A percentile compares a stretch with the other conserved stretches of the same genome.
phyloP scores from a whole-genome alignment of 164 flowering plant genomes.

The Vitis rupestris region DNA sequence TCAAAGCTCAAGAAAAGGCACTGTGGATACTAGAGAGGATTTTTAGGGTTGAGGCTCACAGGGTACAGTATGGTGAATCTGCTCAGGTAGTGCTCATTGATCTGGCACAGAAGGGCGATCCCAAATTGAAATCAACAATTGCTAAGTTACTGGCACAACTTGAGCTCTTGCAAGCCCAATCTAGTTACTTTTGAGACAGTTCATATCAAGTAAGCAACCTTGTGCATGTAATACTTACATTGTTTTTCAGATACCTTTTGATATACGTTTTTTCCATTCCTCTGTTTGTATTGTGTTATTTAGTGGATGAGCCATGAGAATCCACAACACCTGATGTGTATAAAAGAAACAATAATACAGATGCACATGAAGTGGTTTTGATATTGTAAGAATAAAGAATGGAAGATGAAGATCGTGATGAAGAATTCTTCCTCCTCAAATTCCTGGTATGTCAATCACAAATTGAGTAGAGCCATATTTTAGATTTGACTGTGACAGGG shows the following conservation, averaged over 20 bases:
- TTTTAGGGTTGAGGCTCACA: conserved; percentile 50
- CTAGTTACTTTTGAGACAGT: conserved; percentile 63
- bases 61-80: conserved; percentile 53
- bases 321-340: too few relatives aligned
- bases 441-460: too few relatives aligned
- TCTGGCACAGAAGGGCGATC: conserved; percentile 71
- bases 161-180: conserved; percentile 75
- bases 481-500: too few relatives aligned
- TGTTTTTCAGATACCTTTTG: neutral
- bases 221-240: too few relatives aligned
- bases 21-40: conserved; percentile 77
- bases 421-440: too few relatives aligned
- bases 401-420: too few relatives aligned
- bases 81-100: conserved; percentile 70
- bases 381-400: too few relatives aligned
- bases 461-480: too few relatives aligned
- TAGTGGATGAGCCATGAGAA: too few relatives aligned
- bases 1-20: conserved; percentile 68
- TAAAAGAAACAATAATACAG: too few relatives aligned
- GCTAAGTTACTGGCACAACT: conserved; percentile 79
- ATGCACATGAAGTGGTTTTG: too few relatives aligned
- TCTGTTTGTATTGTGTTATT: neutral
- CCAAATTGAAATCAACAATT: conserved; percentile 43
- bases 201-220: neutral
- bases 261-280: too few relatives aligned